Evolutionary conservation across 2,329 filamentous ascomycete genomes (phyloP), one percentile per base, ranked within the genome.

Genomic region (Arthrobotrys sinensis): DNA sequence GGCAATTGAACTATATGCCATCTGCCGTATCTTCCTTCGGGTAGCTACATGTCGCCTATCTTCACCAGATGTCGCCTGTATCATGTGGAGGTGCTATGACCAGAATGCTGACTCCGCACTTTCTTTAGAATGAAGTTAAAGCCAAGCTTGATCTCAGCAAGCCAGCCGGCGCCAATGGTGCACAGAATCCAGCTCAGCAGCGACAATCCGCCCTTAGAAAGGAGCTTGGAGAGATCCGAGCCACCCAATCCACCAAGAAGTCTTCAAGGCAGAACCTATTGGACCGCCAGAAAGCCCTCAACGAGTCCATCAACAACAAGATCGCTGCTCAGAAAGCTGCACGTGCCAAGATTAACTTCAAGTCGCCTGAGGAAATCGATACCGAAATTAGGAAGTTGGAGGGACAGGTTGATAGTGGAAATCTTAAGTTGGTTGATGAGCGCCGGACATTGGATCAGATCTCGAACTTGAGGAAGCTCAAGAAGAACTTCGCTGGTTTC

Each of bases 341-440:
- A 80, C 92, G 92, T 82, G 89, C 90, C 85, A 92, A 93, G 84
- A 88, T 96, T 79, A 87, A 90, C 66, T 98, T 91, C 90, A 97
- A 96, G 89, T 93, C 88, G 82, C 89, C 90, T 68, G 94, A 97
- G 73, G 96, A 98, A 80, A 87, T 99, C 80, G 93, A 98, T 84
- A 88, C 88, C 80, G 90, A 96, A 85, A 96, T 98, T 82, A 88
- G 89, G 77, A 88, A 88, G 65, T 90, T 97, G 67, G 93, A 97
- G 81, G 91, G 91, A 85, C 89, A 95, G 84, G 94, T 98, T 82
- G 93, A 97, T 84, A 89, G 90, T 40, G 95, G 95, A 80, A 92
- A 89, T 84, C 94, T 99, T 92, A 97, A 94, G 86, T 87, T 99
- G 64, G 96, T 98, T 10, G 96, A 99, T 82, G 96, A 98, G 89